A percentile compares a stretch with the other conserved stretches of the same genome.
Evolutionary conservation across 495 filamentous ascomycete genomes (phyloP).

Genomic region (Cairneyella variabilis): DNA sequence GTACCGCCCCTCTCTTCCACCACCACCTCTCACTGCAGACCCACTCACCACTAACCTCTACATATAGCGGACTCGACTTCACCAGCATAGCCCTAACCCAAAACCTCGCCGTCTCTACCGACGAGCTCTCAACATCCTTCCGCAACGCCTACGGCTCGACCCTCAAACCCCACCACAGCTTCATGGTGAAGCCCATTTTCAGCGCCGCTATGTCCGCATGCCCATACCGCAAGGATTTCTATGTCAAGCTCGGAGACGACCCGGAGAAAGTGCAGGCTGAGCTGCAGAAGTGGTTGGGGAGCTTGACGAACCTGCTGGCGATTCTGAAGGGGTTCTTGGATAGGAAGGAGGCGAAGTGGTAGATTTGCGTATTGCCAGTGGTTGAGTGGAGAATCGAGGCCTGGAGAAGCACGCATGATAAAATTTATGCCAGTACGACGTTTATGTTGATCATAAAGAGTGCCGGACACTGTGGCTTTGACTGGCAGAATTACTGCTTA

Average conservation of each 20-base stretch:
- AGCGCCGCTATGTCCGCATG: slow-evolving; percentile 86
- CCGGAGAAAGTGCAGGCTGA: slow-evolving; percentile 54
- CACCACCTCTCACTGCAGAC: slow-evolving; percentile 2
- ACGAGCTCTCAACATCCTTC: slow-evolving; percentile 86
- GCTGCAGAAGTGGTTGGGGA: slow-evolving; percentile 64
- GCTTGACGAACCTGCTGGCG: slow-evolving; percentile 67
- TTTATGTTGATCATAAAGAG: neutral
- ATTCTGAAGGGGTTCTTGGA: slow-evolving; percentile 73
- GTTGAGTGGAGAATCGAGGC: neutral
- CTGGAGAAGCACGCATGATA: neutral
- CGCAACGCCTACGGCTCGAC: slow-evolving; percentile 75
- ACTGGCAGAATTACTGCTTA: too few species aligned
- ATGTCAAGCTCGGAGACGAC: slow-evolving; percentile 74
- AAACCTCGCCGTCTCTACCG: slow-evolving; percentile 59
- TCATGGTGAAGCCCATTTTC: slow-evolving; percentile 85
- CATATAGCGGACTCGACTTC: slow-evolving; percentile 80
- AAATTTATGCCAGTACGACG: neutral
- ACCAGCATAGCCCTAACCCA: slow-evolving; percentile 76
- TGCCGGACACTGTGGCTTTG: neutral
- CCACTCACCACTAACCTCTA: slow-evolving; percentile 6
- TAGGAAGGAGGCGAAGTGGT: slow-evolving; percentile 69
- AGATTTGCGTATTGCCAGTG: slow-evolving; percentile 17
- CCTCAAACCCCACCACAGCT: slow-evolving; percentile 85
- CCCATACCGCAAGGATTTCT: slow-evolving; percentile 89
- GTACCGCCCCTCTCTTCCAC: slow-evolving; percentile 40